Evolutionary conservation across 1,284 basidiomycete species (phyloP), one percentile per base, ranked within the genome.

Genomic region (Sanghuangporus baumii): DNA sequence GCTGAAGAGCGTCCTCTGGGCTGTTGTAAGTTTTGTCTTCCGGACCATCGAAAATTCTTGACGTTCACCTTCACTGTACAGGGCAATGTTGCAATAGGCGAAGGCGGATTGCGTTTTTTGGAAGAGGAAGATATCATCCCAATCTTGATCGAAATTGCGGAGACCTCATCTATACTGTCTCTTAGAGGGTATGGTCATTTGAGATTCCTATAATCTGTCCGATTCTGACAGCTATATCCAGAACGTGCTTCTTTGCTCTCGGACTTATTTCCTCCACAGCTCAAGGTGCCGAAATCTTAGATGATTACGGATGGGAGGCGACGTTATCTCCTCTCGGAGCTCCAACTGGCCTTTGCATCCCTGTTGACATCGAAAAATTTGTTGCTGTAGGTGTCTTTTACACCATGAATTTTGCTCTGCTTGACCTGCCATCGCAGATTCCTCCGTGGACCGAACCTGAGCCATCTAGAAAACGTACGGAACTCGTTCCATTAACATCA

Each of bases 1-100:
- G 73, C 75, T 99, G 61, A 99, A 99, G 76, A 97, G 94, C 71
- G 91, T 95, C 9, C 78, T 99, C 0, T 99, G 97, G 97, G 93
- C 94, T 1, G 89, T 99, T 63, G 95, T 96, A 72, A 70, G 92
- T 81, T 1, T 14, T 62, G 16, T 20, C 3, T 47, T 14, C 38
- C 31, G 54, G 2, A 51, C 26, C 12, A 20, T 37, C 58, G 57
- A 46, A 61, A 4, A 11, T 23, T 38, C 11, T 18, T 50, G 48
- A 11, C 61, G 34, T 46, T 18, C 6, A 62, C 46, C 40, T 59
- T 31, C 26, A 31, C 3, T 54, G 34, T 23, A 56, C 68, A 97
- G 94, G 97, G 96, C 1, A 96, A 96, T 72, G 89, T 99, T 58
- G 97, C 95, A 1, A 87, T 96, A 0, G 92, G 92, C 0, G 86